phyloP scores from a whole-genome alignment of 768 basidiomycete species.

The Gloeostereum incarnatum region DNA sequence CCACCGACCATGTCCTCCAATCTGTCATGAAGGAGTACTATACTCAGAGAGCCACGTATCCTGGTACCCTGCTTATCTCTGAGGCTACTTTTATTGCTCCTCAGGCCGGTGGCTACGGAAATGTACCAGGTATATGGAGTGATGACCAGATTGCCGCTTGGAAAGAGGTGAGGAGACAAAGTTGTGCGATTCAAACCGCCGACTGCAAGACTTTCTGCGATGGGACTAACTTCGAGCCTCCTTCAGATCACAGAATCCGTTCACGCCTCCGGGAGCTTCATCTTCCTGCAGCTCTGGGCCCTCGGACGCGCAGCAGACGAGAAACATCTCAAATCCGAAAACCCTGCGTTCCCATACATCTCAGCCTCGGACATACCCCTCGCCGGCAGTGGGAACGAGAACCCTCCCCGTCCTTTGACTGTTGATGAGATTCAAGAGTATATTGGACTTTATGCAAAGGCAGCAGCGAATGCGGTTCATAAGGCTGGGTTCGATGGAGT shows the following conservation, averaged over 20 bases:
- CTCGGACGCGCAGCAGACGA: conserved; percentile 26
- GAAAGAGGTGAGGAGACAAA: conserved; percentile 29
- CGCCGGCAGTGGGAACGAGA: neutral
- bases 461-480: conserved; percentile 31
- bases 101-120: conserved; percentile 19
- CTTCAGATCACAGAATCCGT: conserved; percentile 29
- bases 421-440: conserved; percentile 29
- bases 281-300: conserved; percentile 41
- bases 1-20: conserved; percentile 19
- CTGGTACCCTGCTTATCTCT: conserved; percentile 26
- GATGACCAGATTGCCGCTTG: conserved; percentile 35
- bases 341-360: conserved; percentile 14
- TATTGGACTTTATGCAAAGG: conserved; percentile 28
- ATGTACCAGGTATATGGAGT: conserved; percentile 31
- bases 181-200: neutral
- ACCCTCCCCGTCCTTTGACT: conserved; percentile 26
- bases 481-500: conserved; percentile 48
- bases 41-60: conserved; percentile 14
- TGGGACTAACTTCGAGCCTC: neutral
- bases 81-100: conserved; percentile 26
- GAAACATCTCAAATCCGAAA: conserved; percentile 9
- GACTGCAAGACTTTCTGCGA: neutral
- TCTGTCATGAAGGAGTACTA: conserved; percentile 19
- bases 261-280: conserved; percentile 29
- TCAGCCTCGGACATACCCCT: conserved; percentile 15